Base-by-base conservation (phyloP, 305 asterid genomes). In the Fraxinus latifolia region DNA sequence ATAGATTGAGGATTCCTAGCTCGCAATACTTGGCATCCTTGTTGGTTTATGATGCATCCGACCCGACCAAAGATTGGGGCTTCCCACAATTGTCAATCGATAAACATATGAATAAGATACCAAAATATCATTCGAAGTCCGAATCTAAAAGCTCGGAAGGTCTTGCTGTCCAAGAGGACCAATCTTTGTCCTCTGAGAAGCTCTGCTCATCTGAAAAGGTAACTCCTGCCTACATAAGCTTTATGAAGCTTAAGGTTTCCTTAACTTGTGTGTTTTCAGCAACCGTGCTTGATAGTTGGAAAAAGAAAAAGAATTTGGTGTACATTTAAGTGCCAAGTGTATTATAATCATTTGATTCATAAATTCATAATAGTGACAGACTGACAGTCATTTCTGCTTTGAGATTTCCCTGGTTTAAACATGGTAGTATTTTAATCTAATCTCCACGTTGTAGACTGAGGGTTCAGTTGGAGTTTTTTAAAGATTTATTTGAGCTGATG, bases 11-110 rank as follows among this genome's bases (percentile, higher is more conserved):
- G 90, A 94, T 79, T 81, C 99, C 99, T 70, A 94, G 94, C 91
- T 82, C 81, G 85, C 87, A 88, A 84, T 89, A 95, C 83, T 80
- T 95, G 87, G 90, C 95, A 78, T 87, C 96, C 77, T 82, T 85
- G 70, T 82, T 93, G 17, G 78, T 77, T 77, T 91, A 91, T 79
- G 97, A 93, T 91, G 91, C 97, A 81, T 90, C 97, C 39, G 84
- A 93, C 84, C 98, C 98, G 71, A 92, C 98, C 11, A 91, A 90
- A 86, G 91, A 89, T 58, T 93, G 98, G 98, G 88, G 91, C 79
- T 95, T 91, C 80, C 97, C 98, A 1, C 91, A 88, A 82, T 83
- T 95, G 77, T 91, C 93, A 58, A 39, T 87, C 31, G 77, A 79
- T 85, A 76, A 78, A 74, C 86, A 79, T 32, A 73, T 65, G 39